Conservation (phyloP, 2,329 filamentous ascomycete genomes). For the Hysterium pulicare region DNA sequence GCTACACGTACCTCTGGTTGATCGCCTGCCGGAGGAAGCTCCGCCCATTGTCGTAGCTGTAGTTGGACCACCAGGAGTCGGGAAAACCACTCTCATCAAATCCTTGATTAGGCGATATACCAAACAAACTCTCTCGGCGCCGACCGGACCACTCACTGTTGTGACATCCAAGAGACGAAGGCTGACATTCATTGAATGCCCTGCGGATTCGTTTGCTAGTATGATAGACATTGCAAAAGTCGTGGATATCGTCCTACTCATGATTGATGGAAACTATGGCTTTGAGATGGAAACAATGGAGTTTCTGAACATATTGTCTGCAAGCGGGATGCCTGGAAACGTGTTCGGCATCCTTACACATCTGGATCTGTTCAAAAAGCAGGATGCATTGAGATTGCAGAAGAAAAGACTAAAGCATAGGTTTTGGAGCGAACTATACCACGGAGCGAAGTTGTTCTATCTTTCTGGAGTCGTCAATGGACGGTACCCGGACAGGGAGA, state of each 20-base stretch:
- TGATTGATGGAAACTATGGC: slow-evolving; percentile 98
- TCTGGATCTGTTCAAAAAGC: slow-evolving; percentile 91
- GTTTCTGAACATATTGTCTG: slow-evolving; percentile 89
- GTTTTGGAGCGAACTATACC: slow-evolving; percentile 95
- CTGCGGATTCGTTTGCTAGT: slow-evolving; percentile 85
- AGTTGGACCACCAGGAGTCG: slow-evolving; percentile 88
- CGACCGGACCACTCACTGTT: slow-evolving; percentile 88
- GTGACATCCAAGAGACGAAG: slow-evolving; percentile 95
- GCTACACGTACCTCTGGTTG: slow-evolving; percentile 92
- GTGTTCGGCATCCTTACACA: slow-evolving; percentile 97
- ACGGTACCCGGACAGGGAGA: slow-evolving; percentile 90
- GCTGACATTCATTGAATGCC: slow-evolving; percentile 93
- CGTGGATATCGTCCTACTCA: slow-evolving; percentile 91
- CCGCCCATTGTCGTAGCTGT: slow-evolving; percentile 90
- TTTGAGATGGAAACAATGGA: slow-evolving; percentile 99
- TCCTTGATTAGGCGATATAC: slow-evolving; percentile 91
- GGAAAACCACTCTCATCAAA: slow-evolving; percentile 94
- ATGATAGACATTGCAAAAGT: slow-evolving; percentile 98
- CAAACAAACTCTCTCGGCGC: slow-evolving; percentile 88
- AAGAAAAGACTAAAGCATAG: slow-evolving; percentile 96
- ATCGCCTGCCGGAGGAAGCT: slow-evolving; percentile 91
- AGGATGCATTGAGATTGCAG: slow-evolving; percentile 83
- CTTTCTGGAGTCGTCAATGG: slow-evolving; percentile 95
- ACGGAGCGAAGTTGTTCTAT: slow-evolving; percentile 95
- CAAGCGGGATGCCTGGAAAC: slow-evolving; percentile 96